Evolutionary conservation across 2,329 filamentous ascomycete genomes (phyloP).

Genomic region (Alternaria gaisen): DNA sequence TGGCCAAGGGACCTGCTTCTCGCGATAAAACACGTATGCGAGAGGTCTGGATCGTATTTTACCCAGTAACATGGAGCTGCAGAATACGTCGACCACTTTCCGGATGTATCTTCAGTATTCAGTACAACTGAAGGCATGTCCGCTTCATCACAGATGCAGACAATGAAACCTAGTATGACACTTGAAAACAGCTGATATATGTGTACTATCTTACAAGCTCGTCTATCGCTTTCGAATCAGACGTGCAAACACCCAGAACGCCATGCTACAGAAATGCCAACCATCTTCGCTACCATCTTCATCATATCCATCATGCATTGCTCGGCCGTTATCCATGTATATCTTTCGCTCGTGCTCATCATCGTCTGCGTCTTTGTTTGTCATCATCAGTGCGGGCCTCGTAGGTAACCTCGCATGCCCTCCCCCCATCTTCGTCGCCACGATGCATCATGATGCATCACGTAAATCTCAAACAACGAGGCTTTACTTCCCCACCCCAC

Average conservation of each 20-base stretch:
- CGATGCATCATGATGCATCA: neutral
- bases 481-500: too few relatives aligned
- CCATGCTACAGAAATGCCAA: slow-evolving; percentile 11
- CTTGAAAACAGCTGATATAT: slow-evolving; percentile 11
- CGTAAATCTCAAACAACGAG: neutral
- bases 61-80: too few relatives aligned
- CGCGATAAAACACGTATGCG: too few relatives aligned
- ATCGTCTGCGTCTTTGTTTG: slow-evolving; percentile 3
- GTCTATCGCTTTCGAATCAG: slow-evolving; percentile 4
- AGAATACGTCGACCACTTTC: too few relatives aligned
- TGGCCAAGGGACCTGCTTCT: too few relatives aligned
- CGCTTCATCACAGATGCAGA: neutral
- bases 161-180: neutral
- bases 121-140: neutral
- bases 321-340: slow-evolving; percentile 10
- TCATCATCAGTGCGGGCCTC: slow-evolving; percentile 11
- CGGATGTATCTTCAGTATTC: too few relatives aligned
- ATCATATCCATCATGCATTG: slow-evolving; percentile 3
- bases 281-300: neutral
- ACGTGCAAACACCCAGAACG: slow-evolving; percentile 9
- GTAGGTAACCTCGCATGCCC: slow-evolving; percentile 4
- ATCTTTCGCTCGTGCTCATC: slow-evolving; percentile 11
- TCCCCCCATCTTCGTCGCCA: neutral
- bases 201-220: slow-evolving; percentile 12
- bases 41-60: too few relatives aligned